Percentiles rank a stretch among this genome's conserved stretches.
Evolutionary conservation across 352 stramenopile genomes (phyloP).

Genomic region (Phytophthora multivora): DNA sequence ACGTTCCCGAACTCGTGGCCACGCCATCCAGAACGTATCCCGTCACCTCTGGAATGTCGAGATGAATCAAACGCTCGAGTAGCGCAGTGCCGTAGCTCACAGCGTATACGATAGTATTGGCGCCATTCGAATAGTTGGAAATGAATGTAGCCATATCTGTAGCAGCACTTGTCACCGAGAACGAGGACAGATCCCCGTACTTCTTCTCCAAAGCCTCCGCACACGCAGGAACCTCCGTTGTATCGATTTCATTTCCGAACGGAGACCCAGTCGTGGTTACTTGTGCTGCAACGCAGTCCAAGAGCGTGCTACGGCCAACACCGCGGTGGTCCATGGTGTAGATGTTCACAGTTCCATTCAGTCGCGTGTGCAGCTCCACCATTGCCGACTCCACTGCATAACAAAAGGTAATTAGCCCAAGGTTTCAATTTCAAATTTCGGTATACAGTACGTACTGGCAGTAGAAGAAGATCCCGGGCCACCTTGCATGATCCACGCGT

Average conservation of each 20-base stretch:
- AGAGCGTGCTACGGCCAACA: constrained; percentile 34
- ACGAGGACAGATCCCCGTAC: not conserved
- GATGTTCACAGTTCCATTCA: constrained; percentile 36
- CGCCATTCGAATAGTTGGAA: not conserved
- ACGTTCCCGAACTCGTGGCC: constrained; percentile 29
- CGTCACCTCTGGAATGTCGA: constrained; percentile 33
- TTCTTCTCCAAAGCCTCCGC: not conserved
- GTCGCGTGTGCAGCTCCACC: constrained; percentile 17
- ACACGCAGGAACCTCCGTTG: not conserved
- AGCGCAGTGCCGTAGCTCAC: constrained; percentile 39
- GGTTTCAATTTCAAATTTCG: not conserved
- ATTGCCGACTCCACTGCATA: constrained; percentile 14
- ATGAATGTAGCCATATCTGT: not conserved
- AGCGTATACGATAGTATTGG: not conserved
- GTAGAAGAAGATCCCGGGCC: not conserved
- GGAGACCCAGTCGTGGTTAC: not conserved
- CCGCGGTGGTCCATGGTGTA: constrained; percentile 55
- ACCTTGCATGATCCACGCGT: not conserved
- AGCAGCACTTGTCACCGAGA: not conserved
- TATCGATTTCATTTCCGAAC: not conserved
- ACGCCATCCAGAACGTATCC: constrained; percentile 52
- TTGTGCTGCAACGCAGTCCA: constrained; percentile 36
- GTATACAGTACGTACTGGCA: not conserved
- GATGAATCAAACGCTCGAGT: constrained; percentile 47
- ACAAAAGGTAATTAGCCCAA: not conserved